These are phyloP conservation scores for Xylaria castorea DNA, from an alignment of 495 filamentous ascomycete species.

Conservation along the genomic window DNA sequence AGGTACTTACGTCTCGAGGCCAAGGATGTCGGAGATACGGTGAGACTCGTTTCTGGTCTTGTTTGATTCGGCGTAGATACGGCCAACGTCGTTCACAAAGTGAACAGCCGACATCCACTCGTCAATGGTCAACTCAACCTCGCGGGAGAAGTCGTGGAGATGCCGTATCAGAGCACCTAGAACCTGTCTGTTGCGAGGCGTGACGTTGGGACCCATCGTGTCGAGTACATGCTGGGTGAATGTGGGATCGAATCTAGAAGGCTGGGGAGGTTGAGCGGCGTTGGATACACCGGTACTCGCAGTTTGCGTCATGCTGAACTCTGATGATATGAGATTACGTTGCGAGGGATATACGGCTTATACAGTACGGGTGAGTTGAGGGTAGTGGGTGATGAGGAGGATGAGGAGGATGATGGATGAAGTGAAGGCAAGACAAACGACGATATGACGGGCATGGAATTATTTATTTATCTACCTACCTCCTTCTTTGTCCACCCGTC, in stretches of 20 bases:
- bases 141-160: conserved; percentile 83
- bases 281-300: conserved; percentile 32
- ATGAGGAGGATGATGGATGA: not conserved
- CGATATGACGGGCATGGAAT: conserved; percentile 4
- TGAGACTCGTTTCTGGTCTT: conserved; percentile 75
- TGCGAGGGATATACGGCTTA: not conserved
- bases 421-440: conserved; percentile 2
- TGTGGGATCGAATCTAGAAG: conserved; percentile 67
- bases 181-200: conserved; percentile 69
- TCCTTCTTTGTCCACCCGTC: not conserved
- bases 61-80: conserved; percentile 57
- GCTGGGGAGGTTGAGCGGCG: conserved; percentile 36
- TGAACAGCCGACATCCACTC: conserved; percentile 83
- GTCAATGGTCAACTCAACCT: conserved; percentile 78
- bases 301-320: conserved; percentile 32
- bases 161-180: conserved; percentile 72
- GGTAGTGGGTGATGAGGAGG: not conserved
- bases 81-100: conserved; percentile 61
- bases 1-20: conserved; percentile 80
- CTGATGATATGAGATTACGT: conserved; percentile 17
- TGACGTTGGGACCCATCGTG: conserved; percentile 75
- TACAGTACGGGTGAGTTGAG: not conserved
- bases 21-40: conserved; percentile 78
- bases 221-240: conserved; percentile 79
- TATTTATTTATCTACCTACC: conserved; percentile 9